phyloP scores from a whole-genome alignment of 1,284 basidiomycete species.

The Vanrija pseudolonga region DNA sequence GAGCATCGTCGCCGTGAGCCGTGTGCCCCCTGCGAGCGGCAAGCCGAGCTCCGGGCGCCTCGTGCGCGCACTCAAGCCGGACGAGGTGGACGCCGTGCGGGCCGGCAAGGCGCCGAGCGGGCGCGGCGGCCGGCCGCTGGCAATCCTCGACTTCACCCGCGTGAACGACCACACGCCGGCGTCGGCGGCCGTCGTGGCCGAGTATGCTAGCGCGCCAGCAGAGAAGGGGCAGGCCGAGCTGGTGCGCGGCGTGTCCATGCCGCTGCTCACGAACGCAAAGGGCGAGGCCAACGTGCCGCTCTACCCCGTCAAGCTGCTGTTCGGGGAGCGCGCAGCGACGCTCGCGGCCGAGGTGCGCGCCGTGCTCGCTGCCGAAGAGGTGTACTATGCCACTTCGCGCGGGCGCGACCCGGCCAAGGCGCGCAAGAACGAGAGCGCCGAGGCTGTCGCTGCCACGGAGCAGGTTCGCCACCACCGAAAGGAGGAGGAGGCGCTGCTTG shows the following conservation, averaged over 20 bases:
- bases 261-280: too few relatives aligned
- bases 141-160: slow-evolving; percentile 1
- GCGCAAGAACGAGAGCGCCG: neutral
- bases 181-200: too few relatives aligned
- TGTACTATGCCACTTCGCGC: neutral
- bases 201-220: too few relatives aligned
- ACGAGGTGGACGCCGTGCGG: neutral
- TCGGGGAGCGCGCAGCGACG: neutral
- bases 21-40: neutral
- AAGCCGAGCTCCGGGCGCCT: neutral
- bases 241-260: too few relatives aligned
- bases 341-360: neutral
- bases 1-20: neutral
- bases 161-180: too few relatives aligned
- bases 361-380: neutral
- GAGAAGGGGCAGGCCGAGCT: too few relatives aligned
- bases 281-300: too few relatives aligned
- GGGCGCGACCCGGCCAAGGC: neutral
- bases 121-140: neutral
- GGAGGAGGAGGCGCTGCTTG: slow-evolving; percentile 1
- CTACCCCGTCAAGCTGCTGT: too few relatives aligned
- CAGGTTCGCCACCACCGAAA: neutral
- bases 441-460: neutral
- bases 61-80: neutral
- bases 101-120: neutral